Conservation (phyloP, 495 filamentous ascomycete genomes). For the Aspergillus heteromorphus region DNA sequence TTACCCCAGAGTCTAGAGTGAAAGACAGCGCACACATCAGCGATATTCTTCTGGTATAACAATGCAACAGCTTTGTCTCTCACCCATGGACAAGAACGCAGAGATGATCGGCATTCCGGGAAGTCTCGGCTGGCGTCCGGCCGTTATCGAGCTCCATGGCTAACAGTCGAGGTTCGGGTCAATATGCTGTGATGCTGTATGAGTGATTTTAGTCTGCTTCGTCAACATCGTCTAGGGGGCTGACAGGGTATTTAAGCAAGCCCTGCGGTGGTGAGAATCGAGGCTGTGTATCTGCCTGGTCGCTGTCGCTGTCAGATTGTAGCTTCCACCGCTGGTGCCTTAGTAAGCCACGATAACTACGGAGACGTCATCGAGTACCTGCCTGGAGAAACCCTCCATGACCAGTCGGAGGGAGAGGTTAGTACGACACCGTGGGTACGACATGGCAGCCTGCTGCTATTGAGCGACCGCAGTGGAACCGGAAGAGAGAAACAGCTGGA, state of each 20-base stretch:
- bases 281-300: neutral
- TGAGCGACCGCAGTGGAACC: too few relatives aligned
- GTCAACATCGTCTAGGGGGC: neutral
- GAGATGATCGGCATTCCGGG: conserved; percentile 58
- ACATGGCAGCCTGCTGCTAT: neutral
- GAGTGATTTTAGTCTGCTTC: neutral
- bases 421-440: neutral
- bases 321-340: neutral
- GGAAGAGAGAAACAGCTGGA: too few relatives aligned
- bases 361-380: neutral
- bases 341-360: conserved; percentile 1
- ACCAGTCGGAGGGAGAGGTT: neutral
- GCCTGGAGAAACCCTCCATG: neutral
- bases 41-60: neutral
- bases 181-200: neutral
- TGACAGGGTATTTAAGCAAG: neutral
- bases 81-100: conserved; percentile 96
- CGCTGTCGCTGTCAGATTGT: neutral
- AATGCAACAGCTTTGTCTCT: conserved; percentile 14
- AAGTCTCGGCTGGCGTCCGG: conserved; percentile 10
- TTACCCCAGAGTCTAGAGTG: conserved; percentile 79
- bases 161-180: neutral
- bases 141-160: conserved; percentile 13
- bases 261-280: neutral
- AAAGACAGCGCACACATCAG: neutral